phyloP scores from a whole-genome alignment of 2,329 filamentous ascomycete genomes.

The Endocalyx cinctus region DNA sequence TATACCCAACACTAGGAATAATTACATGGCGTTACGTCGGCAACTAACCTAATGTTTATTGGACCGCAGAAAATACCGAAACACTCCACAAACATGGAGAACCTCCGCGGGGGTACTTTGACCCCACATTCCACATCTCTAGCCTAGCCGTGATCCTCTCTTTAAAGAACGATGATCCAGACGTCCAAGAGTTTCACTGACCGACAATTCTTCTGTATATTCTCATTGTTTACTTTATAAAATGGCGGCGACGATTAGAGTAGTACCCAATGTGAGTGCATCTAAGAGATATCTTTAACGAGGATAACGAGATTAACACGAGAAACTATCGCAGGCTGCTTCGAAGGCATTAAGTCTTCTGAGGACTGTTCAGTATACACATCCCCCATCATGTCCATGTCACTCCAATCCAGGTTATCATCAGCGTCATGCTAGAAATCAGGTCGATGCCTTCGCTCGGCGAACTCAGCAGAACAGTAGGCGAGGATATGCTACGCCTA shows the following conservation, averaged over 20 bases:
- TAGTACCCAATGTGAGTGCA: slow-evolving; percentile 30
- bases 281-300: slow-evolving; percentile 1
- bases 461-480: slow-evolving; percentile 33
- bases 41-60: too few species aligned
- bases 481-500: slow-evolving; percentile 67
- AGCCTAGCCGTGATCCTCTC: too few species aligned
- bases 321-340: slow-evolving; percentile 47
- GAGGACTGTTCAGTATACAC: slow-evolving; percentile 84
- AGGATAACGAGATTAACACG: background rate
- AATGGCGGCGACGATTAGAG: slow-evolving; percentile 29
- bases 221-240: slow-evolving; percentile 1
- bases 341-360: slow-evolving; percentile 68
- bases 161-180: too few species aligned
- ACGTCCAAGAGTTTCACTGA: too few species aligned
- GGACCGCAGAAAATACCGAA: too few species aligned
- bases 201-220: too few species aligned
- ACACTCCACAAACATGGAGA: too few species aligned
- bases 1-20: too few species aligned
- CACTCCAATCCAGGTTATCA: slow-evolving; percentile 84
- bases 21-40: too few species aligned
- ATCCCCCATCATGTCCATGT: slow-evolving; percentile 84
- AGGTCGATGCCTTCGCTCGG: slow-evolving; percentile 34
- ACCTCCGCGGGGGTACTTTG: too few species aligned
- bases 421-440: slow-evolving; percentile 59
- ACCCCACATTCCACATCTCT: too few species aligned